Evolutionary conservation across 2,329 filamentous ascomycete genomes (phyloP).

Genomic region (Tolypocladium guangdongense): DNA sequence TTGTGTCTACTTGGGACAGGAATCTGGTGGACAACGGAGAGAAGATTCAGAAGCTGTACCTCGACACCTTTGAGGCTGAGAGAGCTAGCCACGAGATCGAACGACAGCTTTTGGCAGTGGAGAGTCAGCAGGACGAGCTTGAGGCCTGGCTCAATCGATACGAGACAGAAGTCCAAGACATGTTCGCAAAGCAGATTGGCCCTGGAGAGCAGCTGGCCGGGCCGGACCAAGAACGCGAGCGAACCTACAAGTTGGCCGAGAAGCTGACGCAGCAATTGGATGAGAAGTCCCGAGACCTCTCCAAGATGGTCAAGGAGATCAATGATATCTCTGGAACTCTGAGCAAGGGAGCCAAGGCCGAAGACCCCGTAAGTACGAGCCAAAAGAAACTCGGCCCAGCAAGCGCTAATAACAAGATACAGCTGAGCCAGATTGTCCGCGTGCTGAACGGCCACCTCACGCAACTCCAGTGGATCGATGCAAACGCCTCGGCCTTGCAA

Average conservation of each 20-base stretch:
- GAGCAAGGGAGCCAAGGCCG: slow-evolving; percentile 78
- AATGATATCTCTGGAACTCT: slow-evolving; percentile 84
- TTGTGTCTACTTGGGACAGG: slow-evolving; percentile 84
- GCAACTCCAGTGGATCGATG: slow-evolving; percentile 88
- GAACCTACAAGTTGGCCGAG: slow-evolving; percentile 92
- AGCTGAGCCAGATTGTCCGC: slow-evolving; percentile 91
- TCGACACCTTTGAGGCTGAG: slow-evolving; percentile 87
- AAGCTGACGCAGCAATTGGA: slow-evolving; percentile 83
- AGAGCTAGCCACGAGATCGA: slow-evolving; percentile 89
- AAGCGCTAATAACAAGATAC: slow-evolving; percentile 14
- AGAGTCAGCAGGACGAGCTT: slow-evolving; percentile 86
- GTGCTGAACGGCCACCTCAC: slow-evolving; percentile 88
- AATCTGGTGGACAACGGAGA: slow-evolving; percentile 87
- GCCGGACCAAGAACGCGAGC: slow-evolving; percentile 89
- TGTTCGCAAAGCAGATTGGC: slow-evolving; percentile 73
- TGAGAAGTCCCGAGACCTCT: slow-evolving; percentile 85
- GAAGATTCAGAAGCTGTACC: slow-evolving; percentile 88
- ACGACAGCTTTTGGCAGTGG: slow-evolving; percentile 77
- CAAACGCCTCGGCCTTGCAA: slow-evolving; percentile 69
- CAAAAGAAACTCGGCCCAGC: slow-evolving; percentile 4
- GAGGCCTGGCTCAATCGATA: slow-evolving; percentile 83
- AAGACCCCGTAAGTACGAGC: slow-evolving; percentile 62
- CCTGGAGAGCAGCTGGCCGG: slow-evolving; percentile 67
- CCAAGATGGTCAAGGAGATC: slow-evolving; percentile 96
- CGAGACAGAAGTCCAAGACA: slow-evolving; percentile 80